Evolutionary conservation across 352 stramenopile genomes (phyloP).

Genomic region (Lagenidium giganteum): DNA sequence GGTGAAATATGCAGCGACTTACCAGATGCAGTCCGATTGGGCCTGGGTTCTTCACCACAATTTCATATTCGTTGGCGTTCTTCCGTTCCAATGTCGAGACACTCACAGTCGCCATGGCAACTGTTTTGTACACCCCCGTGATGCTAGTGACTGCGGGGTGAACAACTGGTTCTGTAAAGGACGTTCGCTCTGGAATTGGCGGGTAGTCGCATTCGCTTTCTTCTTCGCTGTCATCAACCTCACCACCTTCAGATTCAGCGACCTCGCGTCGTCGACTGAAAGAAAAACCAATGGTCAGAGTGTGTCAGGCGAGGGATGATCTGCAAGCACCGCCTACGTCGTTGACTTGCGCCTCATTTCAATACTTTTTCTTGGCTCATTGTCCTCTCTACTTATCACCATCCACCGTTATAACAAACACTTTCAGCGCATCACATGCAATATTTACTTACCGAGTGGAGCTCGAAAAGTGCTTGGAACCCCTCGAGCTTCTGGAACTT

Average conservation of each 20-base stretch:
- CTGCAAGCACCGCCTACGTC: too few species aligned
- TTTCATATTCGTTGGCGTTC: slow-evolving; percentile 81
- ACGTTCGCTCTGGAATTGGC: too few species aligned
- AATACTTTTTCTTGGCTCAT: slow-evolving; percentile 42
- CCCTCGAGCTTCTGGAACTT: too few species aligned
- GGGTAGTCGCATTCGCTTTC: slow-evolving; percentile 40
- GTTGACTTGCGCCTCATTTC: slow-evolving; percentile 53
- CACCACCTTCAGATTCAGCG: slow-evolving; percentile 31
- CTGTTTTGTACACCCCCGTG: slow-evolving; percentile 78
- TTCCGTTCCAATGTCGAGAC: slow-evolving; percentile 67
- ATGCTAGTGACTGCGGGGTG: slow-evolving; percentile 72
- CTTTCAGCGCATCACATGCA: too few species aligned
- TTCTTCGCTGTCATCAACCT: slow-evolving; percentile 31
- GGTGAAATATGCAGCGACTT: too few species aligned
- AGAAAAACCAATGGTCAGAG: slow-evolving; percentile 3
- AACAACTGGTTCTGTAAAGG: too few species aligned
- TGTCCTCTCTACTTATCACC: too few species aligned
- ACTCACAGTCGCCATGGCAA: slow-evolving; percentile 72
- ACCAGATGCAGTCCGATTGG: slow-evolving; percentile 67
- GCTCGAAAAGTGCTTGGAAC: slow-evolving; percentile 49
- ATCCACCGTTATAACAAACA: too few species aligned
- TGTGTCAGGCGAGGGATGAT: too few species aligned
- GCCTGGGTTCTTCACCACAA: slow-evolving; percentile 53
- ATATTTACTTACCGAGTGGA: slow-evolving; percentile 44
- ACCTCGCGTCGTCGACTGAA: slow-evolving; percentile 35